Conservation (phyloP, 73 alveolate genomes). For the Paraurostyla sp. region DNA sequence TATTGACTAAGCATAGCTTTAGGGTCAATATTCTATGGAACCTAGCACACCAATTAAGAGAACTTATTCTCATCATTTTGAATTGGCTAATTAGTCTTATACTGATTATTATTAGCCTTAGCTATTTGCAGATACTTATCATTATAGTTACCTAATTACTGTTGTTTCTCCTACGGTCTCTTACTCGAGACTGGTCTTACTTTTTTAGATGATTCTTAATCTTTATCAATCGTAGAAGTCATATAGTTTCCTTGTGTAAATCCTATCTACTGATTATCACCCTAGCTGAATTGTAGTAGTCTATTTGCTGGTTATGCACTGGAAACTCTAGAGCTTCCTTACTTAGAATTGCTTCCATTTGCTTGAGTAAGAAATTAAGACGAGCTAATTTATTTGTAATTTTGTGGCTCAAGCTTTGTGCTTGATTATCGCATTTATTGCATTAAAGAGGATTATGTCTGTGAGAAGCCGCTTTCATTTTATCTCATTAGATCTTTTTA, state of each 20-base stretch:
- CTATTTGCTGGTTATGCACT: neutral
- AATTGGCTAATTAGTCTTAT: neutral
- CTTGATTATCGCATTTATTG: neutral
- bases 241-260: neutral
- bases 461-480: neutral
- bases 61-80: conserved; percentile 9
- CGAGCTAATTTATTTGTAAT: too few relatives aligned
- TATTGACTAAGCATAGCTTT: neutral
- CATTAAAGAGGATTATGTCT: neutral
- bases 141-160: neutral
- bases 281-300: too few relatives aligned
- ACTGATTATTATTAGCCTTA: neutral
- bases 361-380: too few relatives aligned
- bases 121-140: neutral
- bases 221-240: neutral
- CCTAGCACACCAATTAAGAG: neutral
- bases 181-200: neutral
- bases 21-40: conserved; percentile 1
- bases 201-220: neutral
- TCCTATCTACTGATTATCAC: too few relatives aligned
- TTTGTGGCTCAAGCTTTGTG: too few relatives aligned
- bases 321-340: neutral
- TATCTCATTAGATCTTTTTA: neutral
- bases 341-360: neutral
- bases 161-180: neutral